A percentile compares a stretch with the other conserved stretches of the same genome.
Evolutionary conservation across 2,329 filamentous ascomycete genomes (phyloP).

Genomic region (Colletotrichum echinochloae): DNA sequence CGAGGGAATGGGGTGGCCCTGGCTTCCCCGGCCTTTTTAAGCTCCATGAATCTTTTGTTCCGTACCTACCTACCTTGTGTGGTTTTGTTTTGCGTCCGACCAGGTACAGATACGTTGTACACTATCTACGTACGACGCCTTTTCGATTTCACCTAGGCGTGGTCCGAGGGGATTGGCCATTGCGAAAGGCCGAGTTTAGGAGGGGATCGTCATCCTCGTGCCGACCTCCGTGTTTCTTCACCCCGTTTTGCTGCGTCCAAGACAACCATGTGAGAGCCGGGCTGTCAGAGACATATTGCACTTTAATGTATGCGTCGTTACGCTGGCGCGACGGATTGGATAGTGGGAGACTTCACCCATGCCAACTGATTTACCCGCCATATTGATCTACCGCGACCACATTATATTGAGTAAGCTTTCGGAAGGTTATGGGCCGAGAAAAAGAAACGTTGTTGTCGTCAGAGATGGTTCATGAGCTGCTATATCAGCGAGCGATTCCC

Average conservation of each 20-base stretch:
- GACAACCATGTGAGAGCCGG: constrained; percentile 10
- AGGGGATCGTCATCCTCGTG: background rate
- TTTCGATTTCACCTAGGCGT: background rate
- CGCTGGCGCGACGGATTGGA: constrained; percentile 1
- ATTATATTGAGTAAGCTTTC: background rate
- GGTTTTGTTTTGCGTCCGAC: background rate
- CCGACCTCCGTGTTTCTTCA: constrained; percentile 8
- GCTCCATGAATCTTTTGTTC: constrained; percentile 2
- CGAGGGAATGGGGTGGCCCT: background rate
- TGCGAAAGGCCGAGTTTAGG: background rate
- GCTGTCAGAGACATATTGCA: constrained; percentile 25
- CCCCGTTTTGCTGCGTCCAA: background rate
- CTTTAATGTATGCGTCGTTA: background rate
- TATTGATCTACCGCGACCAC: background rate
- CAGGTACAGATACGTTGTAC: constrained; percentile 17
- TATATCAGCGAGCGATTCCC: background rate
- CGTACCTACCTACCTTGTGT: constrained; percentile 2
- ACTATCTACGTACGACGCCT: background rate
- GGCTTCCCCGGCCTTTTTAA: background rate
- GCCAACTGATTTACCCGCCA: constrained; percentile 22
- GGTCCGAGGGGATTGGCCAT: background rate
- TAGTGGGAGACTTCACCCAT: background rate
- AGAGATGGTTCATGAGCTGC: background rate
- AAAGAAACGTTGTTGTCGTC: background rate
- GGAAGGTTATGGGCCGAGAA: constrained; percentile 9